These are phyloP conservation scores for Talaromyces verruculosus DNA, from an alignment of 2,329 filamentous ascomycete genomes.

Conservation along the genomic window DNA sequence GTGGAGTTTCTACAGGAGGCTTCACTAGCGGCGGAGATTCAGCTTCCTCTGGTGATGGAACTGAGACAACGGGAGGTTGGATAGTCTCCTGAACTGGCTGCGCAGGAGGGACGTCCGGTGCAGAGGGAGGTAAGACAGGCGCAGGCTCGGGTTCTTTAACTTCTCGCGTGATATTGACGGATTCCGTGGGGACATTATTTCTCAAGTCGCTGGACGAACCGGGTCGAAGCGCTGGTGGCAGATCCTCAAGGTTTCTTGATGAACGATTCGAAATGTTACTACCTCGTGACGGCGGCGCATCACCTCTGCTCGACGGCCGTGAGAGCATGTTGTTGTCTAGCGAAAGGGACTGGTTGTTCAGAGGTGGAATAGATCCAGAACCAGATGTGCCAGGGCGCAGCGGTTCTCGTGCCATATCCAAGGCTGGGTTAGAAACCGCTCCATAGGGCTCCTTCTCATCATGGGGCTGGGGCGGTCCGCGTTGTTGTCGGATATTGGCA, in stretches of 20 bases:
- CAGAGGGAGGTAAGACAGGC: background rate
- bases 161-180: slow-evolving; percentile 18
- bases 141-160: slow-evolving; percentile 23
- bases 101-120: background rate
- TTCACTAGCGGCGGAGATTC: slow-evolving; percentile 26
- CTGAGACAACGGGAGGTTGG: background rate
- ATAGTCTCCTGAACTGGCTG: slow-evolving; percentile 2
- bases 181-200: slow-evolving; percentile 9
- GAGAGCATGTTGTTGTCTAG: slow-evolving; percentile 37
- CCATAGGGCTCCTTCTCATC: slow-evolving; percentile 29
- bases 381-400: slow-evolving; percentile 34
- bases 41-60: background rate
- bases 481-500: slow-evolving; percentile 26
- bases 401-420: slow-evolving; percentile 28
- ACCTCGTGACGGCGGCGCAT: slow-evolving; percentile 32
- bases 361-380: slow-evolving; percentile 24
- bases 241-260: slow-evolving; percentile 24
- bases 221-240: slow-evolving; percentile 28
- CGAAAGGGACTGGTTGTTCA: slow-evolving; percentile 27
- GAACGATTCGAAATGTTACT: slow-evolving; percentile 29
- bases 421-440: slow-evolving; percentile 24
- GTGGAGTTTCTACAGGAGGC: slow-evolving; percentile 20
- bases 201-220: slow-evolving; percentile 23
- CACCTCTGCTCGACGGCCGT: slow-evolving; percentile 26
- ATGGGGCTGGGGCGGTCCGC: slow-evolving; percentile 31